phyloP scores from a whole-genome alignment of 148 eudicot species.

The Salicornia ramosissima region DNA sequence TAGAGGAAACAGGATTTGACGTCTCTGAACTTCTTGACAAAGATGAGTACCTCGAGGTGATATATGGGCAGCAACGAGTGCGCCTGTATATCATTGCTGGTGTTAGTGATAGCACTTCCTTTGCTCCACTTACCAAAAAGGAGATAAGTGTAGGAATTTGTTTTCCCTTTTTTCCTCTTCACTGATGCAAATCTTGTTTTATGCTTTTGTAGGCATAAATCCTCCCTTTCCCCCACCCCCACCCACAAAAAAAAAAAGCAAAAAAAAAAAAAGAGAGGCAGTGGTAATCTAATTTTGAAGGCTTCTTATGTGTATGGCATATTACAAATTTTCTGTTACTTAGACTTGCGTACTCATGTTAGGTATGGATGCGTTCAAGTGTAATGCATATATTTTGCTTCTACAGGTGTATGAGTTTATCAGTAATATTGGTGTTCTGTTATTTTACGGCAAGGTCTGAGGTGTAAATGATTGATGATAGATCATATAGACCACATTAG shows the following conservation, averaged over 20 bases:
- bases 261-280: too few species aligned
- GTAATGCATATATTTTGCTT: too few species aligned
- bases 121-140: slow-evolving; percentile 93
- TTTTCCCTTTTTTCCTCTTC: not conserved
- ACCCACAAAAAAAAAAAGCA: not conserved
- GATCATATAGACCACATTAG: too few species aligned
- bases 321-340: too few species aligned
- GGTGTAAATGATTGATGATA: too few species aligned
- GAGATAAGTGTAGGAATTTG: slow-evolving; percentile 81
- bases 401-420: too few species aligned
- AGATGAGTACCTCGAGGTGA: slow-evolving; percentile 77
- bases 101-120: slow-evolving; percentile 71
- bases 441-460: too few species aligned
- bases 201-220: not conserved
- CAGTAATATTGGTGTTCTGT: too few species aligned
- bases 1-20: slow-evolving; percentile 98
- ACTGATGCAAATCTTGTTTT: not conserved
- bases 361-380: too few species aligned
- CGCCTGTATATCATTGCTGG: slow-evolving; percentile 91
- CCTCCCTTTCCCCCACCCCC: not conserved
- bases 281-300: too few species aligned
- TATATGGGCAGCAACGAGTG: slow-evolving; percentile 95
- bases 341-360: too few species aligned
- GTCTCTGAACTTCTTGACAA: slow-evolving; percentile 75
- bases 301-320: too few species aligned